A percentile compares a stretch with the other conserved stretches of the same genome.
Evolutionary conservation across 805 yeast species (phyloP).

Genomic region (Wickerhamiella parazyma): DNA sequence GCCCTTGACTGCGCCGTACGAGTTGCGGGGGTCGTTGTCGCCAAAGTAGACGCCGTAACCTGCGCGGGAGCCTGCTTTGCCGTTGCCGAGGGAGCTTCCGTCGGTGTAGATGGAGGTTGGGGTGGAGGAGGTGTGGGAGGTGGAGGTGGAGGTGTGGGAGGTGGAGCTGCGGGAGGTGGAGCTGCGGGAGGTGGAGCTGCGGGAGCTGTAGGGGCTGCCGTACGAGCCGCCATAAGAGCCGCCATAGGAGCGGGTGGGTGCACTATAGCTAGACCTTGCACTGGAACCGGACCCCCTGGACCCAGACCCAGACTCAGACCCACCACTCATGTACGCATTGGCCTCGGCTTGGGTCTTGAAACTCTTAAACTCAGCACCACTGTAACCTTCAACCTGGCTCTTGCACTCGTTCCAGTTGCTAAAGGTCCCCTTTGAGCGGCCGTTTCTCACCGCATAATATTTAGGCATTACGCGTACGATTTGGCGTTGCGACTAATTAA

Average conservation of each 20-base stretch:
- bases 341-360: constrained; percentile 42
- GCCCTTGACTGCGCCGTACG: constrained; percentile 37
- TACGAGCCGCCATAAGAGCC: no score
- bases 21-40: constrained; percentile 37
- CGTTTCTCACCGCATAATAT: constrained; percentile 43
- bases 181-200: no score
- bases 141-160: no score
- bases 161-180: no score
- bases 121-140: no score
- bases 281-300: not conserved
- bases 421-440: constrained; percentile 45
- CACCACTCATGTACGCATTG: constrained; percentile 22
- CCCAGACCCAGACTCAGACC: not conserved
- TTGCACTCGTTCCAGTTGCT: constrained; percentile 39
- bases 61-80: constrained; percentile 31
- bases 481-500: no score
- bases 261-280: not conserved
- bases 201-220: no score
- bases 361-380: constrained; percentile 44
- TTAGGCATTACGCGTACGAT: constrained; percentile 13
- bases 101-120: constrained; percentile 45
- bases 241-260: not conserved
- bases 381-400: constrained; percentile 39
- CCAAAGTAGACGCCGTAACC: constrained; percentile 77
- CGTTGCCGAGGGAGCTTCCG: constrained; percentile 61